phyloP scores from a whole-genome alignment of 192 early-diverging fungal species.

The Umbelopsis ramanniana region DNA sequence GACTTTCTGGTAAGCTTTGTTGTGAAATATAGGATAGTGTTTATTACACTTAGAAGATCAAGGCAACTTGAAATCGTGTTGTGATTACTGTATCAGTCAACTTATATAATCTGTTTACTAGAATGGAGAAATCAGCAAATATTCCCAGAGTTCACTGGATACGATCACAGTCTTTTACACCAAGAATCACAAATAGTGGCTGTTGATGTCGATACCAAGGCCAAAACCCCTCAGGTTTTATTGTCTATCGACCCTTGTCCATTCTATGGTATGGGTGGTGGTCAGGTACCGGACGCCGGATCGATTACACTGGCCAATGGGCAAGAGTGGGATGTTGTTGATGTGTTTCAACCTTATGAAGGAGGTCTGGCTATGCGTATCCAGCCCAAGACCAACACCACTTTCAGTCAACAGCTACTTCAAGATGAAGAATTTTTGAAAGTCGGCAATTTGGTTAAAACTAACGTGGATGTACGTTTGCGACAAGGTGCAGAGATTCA shows the following conservation, averaged over 20 bases:
- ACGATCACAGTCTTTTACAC: slow-evolving; percentile 46
- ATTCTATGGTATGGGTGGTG: slow-evolving; percentile 65
- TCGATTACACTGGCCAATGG: slow-evolving; percentile 42
- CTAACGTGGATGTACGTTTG: slow-evolving; percentile 42
- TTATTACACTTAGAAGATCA: too few relatives aligned
- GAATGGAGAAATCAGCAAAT: slow-evolving; percentile 41
- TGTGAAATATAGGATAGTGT: too few relatives aligned
- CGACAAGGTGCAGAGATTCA: slow-evolving; percentile 55
- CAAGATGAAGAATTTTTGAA: slow-evolving; percentile 47
- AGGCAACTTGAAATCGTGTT: neutral
- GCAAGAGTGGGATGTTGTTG: slow-evolving; percentile 46
- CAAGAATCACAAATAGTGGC: slow-evolving; percentile 45
- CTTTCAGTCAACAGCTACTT: slow-evolving; percentile 21
- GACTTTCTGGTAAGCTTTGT: slow-evolving; percentile 31
- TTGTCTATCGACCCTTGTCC: slow-evolving; percentile 60
- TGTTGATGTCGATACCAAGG: slow-evolving; percentile 35
- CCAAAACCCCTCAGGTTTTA: slow-evolving; percentile 45
- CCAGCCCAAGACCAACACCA: slow-evolving; percentile 15
- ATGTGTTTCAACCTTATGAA: slow-evolving; percentile 57
- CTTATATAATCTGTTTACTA: neutral
- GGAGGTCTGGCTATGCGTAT: slow-evolving; percentile 50
- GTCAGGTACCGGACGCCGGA: slow-evolving; percentile 57
- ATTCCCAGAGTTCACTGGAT: slow-evolving; percentile 54
- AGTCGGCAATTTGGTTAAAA: slow-evolving; percentile 42
- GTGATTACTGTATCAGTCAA: too few relatives aligned